These are phyloP conservation scores for Adansonia grandidieri DNA, from an alignment of 441 rosid genomes.

Conservation along the genomic window DNA sequence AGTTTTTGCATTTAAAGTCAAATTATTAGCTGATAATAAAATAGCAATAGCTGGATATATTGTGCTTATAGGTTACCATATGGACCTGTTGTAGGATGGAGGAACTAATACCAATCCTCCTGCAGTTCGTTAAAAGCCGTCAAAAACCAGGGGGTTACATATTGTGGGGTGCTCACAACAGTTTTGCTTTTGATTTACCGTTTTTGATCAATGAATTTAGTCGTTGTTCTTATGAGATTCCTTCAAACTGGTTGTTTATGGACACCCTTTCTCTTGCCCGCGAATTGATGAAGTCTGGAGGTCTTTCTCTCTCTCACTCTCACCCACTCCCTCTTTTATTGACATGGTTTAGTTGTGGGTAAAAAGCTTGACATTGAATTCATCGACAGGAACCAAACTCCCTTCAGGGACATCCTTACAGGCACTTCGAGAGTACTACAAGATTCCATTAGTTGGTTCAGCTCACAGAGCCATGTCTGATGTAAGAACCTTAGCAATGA, in stretches of 20 bases:
- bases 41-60: not conserved
- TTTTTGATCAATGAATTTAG: constrained; percentile 68
- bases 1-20: not conserved
- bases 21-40: constrained; percentile 1
- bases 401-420: constrained; percentile 48
- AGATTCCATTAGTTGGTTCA: constrained; percentile 50
- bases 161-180: constrained; percentile 76
- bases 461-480: constrained; percentile 95
- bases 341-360: not conserved
- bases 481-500: constrained; percentile 54
- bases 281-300: constrained; percentile 63
- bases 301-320: constrained; percentile 34
- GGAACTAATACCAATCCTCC: constrained; percentile 74
- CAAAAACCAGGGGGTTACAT: constrained; percentile 75
- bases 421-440: constrained; percentile 52
- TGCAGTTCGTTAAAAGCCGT: constrained; percentile 68
- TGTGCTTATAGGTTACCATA: constrained; percentile 11
- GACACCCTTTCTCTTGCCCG: constrained; percentile 75
- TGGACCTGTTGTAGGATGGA: constrained; percentile 61
- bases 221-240: constrained; percentile 72
- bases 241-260: constrained; percentile 62
- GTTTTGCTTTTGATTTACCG: constrained; percentile 72
- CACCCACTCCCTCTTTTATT: not conserved
- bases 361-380: constrained; percentile 20
- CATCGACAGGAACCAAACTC: constrained; percentile 46